A percentile compares a stretch with the other conserved stretches of the same genome.
These are phyloP conservation scores for Pseudogymnoascus sp. DNA, from an alignment of 2,329 filamentous ascomycete genomes.

Conservation along the genomic window DNA sequence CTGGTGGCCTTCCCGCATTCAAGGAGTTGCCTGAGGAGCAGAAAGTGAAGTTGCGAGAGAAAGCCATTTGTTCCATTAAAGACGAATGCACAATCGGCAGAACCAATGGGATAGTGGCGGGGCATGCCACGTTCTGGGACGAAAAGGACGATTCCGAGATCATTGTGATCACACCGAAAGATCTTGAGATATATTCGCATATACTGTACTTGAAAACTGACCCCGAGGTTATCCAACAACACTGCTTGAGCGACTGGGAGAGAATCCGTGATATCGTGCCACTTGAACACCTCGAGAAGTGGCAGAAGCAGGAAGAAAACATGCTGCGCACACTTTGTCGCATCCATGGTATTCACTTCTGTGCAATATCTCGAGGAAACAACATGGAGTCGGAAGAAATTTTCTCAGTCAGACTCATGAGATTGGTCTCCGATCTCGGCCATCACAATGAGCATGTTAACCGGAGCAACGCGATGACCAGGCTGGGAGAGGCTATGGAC, in stretches of 20 bases:
- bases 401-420: constrained; percentile 21
- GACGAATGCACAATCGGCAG: constrained; percentile 28
- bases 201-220: constrained; percentile 46
- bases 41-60: constrained; percentile 32
- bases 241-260: constrained; percentile 30
- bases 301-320: constrained; percentile 37
- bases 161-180: constrained; percentile 35
- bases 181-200: constrained; percentile 43
- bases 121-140: constrained; percentile 47
- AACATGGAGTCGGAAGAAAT: constrained; percentile 17
- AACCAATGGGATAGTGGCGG: constrained; percentile 40
- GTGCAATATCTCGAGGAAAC: constrained; percentile 17
- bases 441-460: constrained; percentile 34
- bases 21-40: constrained; percentile 28
- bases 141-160: constrained; percentile 28
- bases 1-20: constrained; percentile 42
- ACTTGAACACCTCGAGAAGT: constrained; percentile 33
- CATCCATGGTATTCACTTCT: constrained; percentile 39
- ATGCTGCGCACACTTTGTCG: constrained; percentile 37
- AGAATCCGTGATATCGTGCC: constrained; percentile 30
- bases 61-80: constrained; percentile 38
- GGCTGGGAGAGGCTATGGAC: constrained; percentile 14
- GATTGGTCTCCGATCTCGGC: constrained; percentile 28
- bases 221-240: constrained; percentile 30
- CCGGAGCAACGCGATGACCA: constrained; percentile 9